Evolutionary conservation across 2,329 filamentous ascomycete species (phyloP).

Genomic region (Blastomyces silverae): DNA sequence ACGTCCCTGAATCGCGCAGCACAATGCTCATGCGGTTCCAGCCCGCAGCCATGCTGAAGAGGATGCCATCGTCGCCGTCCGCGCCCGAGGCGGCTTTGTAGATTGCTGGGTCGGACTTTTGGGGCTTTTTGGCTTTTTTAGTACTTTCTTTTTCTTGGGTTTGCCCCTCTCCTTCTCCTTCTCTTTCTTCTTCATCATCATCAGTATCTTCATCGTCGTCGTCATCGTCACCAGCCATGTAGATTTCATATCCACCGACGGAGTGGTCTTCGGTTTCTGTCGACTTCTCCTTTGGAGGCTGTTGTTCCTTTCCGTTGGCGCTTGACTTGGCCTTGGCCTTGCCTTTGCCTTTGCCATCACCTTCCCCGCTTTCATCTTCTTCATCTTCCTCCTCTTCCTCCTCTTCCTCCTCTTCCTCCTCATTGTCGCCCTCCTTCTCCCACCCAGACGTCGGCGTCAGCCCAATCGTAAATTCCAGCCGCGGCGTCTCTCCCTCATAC

Average conservation of each 20-base stretch:
- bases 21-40: slow-evolving; percentile 95
- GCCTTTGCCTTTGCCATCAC: slow-evolving; percentile 32
- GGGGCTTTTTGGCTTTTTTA: slow-evolving; percentile 30
- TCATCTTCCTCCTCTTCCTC: slow-evolving; percentile 19
- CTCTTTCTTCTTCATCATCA: slow-evolving; percentile 58
- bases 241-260: slow-evolving; percentile 57
- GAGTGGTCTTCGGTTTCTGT: slow-evolving; percentile 33
- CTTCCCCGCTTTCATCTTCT: slow-evolving; percentile 32
- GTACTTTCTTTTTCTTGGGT: slow-evolving; percentile 42
- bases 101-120: slow-evolving; percentile 64
- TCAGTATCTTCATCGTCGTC: slow-evolving; percentile 59
- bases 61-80: slow-evolving; percentile 59
- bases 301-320: slow-evolving; percentile 25
- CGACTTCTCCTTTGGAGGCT: slow-evolving; percentile 11
- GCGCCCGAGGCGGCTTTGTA: slow-evolving; percentile 63
- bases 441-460: slow-evolving; percentile 81
- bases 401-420: slow-evolving; percentile 43
- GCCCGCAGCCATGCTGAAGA: slow-evolving; percentile 60
- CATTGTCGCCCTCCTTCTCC: slow-evolving; percentile 61
- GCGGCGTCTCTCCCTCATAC: slow-evolving; percentile 62
- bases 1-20: slow-evolving; percentile 72
- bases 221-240: slow-evolving; percentile 74
- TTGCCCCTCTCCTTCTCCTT: slow-evolving; percentile 59
- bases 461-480: slow-evolving; percentile 79
- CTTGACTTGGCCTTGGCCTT: slow-evolving; percentile 30